phyloP scores from a whole-genome alignment of 2,329 filamentous ascomycete species.

The Blastomyces parvus region DNA sequence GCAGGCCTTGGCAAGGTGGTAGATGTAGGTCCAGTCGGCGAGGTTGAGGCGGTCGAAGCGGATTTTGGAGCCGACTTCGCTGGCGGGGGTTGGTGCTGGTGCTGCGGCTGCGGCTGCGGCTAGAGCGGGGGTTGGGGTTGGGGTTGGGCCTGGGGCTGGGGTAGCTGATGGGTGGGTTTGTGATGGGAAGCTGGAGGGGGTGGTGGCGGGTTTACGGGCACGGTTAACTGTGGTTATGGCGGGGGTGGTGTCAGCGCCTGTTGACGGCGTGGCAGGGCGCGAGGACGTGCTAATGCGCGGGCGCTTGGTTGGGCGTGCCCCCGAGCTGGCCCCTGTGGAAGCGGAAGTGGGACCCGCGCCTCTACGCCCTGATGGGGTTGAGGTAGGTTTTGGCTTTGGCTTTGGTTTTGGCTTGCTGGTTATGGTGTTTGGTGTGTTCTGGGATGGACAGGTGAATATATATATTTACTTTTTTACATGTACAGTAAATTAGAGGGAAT shows the following conservation, averaged over 20 bases:
- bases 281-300: neutral
- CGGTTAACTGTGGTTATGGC: neutral
- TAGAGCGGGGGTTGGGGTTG: neutral
- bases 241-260: neutral
- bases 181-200: neutral
- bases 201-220: neutral
- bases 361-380: neutral
- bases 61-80: neutral
- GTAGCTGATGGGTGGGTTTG: neutral
- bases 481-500: neutral
- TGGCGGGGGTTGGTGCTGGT: neutral
- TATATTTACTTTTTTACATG: neutral
- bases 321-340: neutral
- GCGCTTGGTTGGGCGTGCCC: neutral
- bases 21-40: constrained; percentile 2
- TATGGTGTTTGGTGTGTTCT: neutral
- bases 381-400: neutral
- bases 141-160: neutral
- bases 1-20: neutral
- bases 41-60: neutral
- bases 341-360: neutral
- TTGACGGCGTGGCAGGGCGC: neutral
- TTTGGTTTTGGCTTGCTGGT: neutral
- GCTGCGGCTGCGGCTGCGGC: neutral
- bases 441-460: neutral